phyloP scores from a whole-genome alignment of 768 basidiomycete species.

The Royoungia palumana region DNA sequence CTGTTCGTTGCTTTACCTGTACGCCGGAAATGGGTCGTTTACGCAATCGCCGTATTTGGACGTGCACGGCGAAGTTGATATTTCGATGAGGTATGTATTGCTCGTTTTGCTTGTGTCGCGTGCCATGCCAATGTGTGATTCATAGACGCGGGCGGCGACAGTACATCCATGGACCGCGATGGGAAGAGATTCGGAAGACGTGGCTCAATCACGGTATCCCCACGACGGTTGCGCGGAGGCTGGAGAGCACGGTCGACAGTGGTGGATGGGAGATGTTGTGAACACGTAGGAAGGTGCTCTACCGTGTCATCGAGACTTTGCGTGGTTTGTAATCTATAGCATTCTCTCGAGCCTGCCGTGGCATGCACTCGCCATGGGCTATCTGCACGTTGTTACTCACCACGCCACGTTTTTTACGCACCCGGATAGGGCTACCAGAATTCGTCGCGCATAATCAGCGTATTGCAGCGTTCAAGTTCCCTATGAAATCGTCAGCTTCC shows the following conservation, averaged over 20 bases:
- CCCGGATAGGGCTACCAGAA: too few relatives aligned
- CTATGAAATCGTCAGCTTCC: too few relatives aligned
- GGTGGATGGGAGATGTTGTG: conserved; percentile 93
- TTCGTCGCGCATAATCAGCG: too few relatives aligned
- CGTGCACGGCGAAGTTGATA: conserved; percentile 89
- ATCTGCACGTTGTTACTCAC: too few relatives aligned
- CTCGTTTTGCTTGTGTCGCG: too few relatives aligned
- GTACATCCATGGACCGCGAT: conserved; percentile 76
- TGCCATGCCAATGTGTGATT: too few relatives aligned
- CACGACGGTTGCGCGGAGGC: conserved; percentile 81
- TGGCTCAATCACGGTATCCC: conserved; percentile 93
- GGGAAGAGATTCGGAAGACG: conserved; percentile 87
- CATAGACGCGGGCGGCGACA: conserved; percentile 83
- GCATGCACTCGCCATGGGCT: too few relatives aligned
- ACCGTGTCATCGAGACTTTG: too few relatives aligned
- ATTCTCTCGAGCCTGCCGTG: too few relatives aligned
- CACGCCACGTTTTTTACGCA: too few relatives aligned
- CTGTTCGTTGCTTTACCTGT: conserved; percentile 85
- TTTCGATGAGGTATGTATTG: conserved; percentile 72
- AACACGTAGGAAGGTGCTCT: neutral
- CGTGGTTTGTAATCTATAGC: too few relatives aligned
- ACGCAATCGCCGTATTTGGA: conserved; percentile 89
- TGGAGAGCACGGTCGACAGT: conserved; percentile 82
- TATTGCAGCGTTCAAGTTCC: too few relatives aligned
- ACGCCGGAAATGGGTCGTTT: conserved; percentile 87